Base-by-base conservation (phyloP, 1,139 yeast species). In the Saccharomycopsis phalli region DNA sequence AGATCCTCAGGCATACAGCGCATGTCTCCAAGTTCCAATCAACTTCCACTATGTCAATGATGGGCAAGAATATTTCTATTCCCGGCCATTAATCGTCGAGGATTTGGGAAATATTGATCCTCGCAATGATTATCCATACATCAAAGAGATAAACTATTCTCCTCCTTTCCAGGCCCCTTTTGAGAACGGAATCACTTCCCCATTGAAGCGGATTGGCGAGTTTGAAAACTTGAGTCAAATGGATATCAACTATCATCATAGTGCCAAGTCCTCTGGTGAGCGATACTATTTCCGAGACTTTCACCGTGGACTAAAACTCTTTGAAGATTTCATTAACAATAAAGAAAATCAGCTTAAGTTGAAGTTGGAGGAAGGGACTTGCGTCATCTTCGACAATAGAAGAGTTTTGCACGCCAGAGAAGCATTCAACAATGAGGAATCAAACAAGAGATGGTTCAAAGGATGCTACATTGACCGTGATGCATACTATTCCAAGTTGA, bases 161-260 rank as follows among this genome's bases (percentile, higher is more conserved):
- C 94, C 94, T 1, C 93, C 93, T 10, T 83, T 81, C 63, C 94
- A 83, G 53, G 93, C 86, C 0, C 93, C 93, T 0, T 73, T 76
- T 47, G 87, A 80, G 46, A 58, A 61, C 47, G 77, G 76, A 18
- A 62, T 71, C 20, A 61, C 66, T 25, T 58, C 57, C 36, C 58
- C 61, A 36, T 50, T 57, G 19, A 51, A 55, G 4, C 51, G 54
- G 4, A 49, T 51, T 26, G 52, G 50, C 17, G 46, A 46, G 4
- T 36, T 38, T 37, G 38, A 32, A 30, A 37, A 45, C 29, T 28
- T 40, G 27, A 37, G 39, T 18, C 38, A 41, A 32, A 38, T 41
- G 38, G 45, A 41, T 27, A n/a, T 40, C 17, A 35, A 38, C 22
- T 41, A 41, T 28, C 41, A 47, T 2, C 48, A 48, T 3, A 37